Percentiles rank a stretch among this genome's conserved stretches.
phyloP scores from a whole-genome alignment of 2,329 filamentous ascomycete genomes.

The Alternaria gansuensis region DNA sequence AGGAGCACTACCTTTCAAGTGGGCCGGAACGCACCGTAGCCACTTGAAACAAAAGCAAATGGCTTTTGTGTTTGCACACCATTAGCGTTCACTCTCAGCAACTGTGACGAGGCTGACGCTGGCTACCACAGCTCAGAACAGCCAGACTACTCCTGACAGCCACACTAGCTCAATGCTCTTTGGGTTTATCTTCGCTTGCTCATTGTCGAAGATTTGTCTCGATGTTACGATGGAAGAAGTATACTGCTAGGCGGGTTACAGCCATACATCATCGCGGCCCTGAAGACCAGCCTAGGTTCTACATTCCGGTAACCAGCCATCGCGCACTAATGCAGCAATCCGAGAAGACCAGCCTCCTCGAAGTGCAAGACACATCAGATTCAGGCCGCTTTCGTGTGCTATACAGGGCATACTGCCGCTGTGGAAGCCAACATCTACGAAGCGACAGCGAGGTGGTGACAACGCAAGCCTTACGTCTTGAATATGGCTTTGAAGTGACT shows the following conservation, averaged over 20 bases:
- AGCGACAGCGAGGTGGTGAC: not conserved
- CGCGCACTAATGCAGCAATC: not conserved
- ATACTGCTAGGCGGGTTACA: not conserved
- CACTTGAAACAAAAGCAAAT: not conserved
- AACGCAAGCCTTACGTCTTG: not conserved
- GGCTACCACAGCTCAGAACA: not conserved
- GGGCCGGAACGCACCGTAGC: conserved; percentile 8
- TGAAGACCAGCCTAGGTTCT: not conserved
- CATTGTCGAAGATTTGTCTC: not conserved
- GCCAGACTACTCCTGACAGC: not conserved
- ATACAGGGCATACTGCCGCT: not conserved
- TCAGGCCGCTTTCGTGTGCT: not conserved
- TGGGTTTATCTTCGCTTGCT: not conserved
- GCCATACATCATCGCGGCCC: not conserved
- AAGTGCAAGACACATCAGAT: not conserved
- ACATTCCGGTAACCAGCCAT: not conserved
- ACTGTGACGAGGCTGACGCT: not conserved
- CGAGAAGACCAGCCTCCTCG: not conserved
- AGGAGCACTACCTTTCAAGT: not conserved
- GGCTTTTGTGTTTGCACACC: not conserved
- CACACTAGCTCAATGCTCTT: not conserved
- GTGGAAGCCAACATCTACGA: not conserved
- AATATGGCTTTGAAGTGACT: not conserved
- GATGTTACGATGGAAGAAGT: not conserved
- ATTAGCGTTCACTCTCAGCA: too few relatives aligned